Base-by-base conservation (phyloP, 768 basidiomycete genomes). In the Podaxis rugospora region DNA sequence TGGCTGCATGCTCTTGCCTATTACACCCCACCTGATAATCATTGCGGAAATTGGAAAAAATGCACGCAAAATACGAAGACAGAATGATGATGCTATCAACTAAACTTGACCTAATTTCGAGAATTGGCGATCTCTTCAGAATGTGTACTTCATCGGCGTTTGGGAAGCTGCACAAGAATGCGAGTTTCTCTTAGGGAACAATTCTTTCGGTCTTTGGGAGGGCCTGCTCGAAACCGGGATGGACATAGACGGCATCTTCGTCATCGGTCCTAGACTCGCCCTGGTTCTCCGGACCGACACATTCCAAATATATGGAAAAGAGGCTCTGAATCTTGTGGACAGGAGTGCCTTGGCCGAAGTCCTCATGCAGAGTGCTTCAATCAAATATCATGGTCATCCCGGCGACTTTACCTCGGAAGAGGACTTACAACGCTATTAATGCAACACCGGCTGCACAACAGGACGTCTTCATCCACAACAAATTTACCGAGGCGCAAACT, bases 121-220 rank as follows among this genome's bases (percentile, higher is more conserved):
- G 27, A 64, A 67, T 32, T 67, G 58, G 42, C 59, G 25, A 18
- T 13, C 1, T 49, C 60, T 59, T 44, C 59, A 53, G 13, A 59
- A 63, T 10, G 27, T 47, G 3, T 61, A 66, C 25, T 74, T 65
- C 59, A 50, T 69, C 27, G 66, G 68, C 9, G 66, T 73, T 35
- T 70, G 68, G 68, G 65, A 68, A 63, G 71, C 69, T 6, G 67
- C 68, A 7, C 63, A 62, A 4, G 69, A 62, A 10, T 62, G 69
- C 9, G 73, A 74, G 57, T 75, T 74, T 39, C 57, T 72, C 14
- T 46, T 75, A 18, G 63, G 66, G n/a, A 40, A 63, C 36, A 71
- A 71, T 49, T 57, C 68, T 10, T 71, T 72, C 37, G 72, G 73
- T 5, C 54, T 75, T 10, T 70, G 67, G 69, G 74, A 75, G 62